phyloP scores from a whole-genome alignment of 2,329 filamentous ascomycete genomes.

The Tolypocladium sp. region DNA sequence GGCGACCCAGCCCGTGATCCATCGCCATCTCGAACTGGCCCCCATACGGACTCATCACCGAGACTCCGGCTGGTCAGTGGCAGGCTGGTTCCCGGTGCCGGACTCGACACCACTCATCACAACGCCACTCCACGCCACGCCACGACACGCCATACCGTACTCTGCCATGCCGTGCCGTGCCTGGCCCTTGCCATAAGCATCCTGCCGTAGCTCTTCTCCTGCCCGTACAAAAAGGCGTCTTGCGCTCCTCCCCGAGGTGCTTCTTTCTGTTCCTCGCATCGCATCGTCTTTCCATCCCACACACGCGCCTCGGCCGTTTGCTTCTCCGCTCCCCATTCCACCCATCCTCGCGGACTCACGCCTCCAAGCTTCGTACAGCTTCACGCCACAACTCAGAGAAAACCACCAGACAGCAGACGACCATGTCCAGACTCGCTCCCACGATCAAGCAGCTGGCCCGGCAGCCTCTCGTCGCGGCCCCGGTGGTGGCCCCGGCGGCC shows the following conservation, averaged over 20 bases:
- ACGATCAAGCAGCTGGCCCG: conserved; percentile 10
- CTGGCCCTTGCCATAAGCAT: conserved; percentile 1
- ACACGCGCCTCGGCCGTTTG: background rate
- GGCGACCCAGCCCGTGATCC: background rate
- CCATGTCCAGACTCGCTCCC: conserved; percentile 17
- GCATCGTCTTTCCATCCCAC: background rate
- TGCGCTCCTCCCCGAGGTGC: background rate
- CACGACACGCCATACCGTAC: background rate
- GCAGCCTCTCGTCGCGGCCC: conserved; percentile 5
- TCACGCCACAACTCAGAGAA: background rate
- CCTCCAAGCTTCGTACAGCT: background rate
- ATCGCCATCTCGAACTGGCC: background rate
- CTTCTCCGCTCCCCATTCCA: background rate
- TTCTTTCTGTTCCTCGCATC: background rate
- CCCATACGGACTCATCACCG: conserved; percentile 2
- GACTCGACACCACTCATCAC: background rate
- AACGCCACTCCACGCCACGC: background rate
- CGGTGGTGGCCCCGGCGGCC: conserved; percentile 3
- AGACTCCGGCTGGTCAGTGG: background rate
- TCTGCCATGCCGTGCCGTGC: background rate
- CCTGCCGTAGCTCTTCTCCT: background rate
- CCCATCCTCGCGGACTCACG: background rate
- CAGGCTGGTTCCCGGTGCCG: background rate
- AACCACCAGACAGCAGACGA: background rate
- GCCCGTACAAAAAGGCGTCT: conserved; percentile 1